These are phyloP conservation scores for Wickerhamiella nectarea DNA, from an alignment of 805 yeast genomes.

Conservation along the genomic window DNA sequence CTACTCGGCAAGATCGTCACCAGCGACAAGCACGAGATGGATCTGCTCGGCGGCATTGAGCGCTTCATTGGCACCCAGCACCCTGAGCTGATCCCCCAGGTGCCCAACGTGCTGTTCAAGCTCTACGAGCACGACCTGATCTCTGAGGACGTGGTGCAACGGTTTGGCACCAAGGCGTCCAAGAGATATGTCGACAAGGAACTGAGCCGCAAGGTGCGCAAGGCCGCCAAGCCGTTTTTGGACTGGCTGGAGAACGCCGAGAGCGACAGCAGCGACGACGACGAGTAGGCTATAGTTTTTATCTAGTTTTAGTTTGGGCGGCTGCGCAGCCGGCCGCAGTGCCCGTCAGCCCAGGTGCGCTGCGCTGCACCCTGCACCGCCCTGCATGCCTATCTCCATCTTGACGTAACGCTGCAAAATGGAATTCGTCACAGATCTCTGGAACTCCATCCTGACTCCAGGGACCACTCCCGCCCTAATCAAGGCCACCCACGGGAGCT, in stretches of 20 bases:
- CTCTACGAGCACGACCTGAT: conserved; percentile 73
- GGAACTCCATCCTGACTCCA: conserved; percentile 87
- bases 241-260: conserved; percentile 94
- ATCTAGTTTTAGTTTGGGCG: neutral
- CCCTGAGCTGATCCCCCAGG: conserved; percentile 50
- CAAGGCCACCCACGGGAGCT: conserved; percentile 80
- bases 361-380: too few species aligned
- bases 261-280: conserved; percentile 54
- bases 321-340: too few species aligned
- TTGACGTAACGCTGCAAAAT: conserved; percentile 7
- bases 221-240: conserved; percentile 90
- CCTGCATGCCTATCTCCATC: neutral
- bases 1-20: conserved; percentile 65
- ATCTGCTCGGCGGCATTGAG: conserved; percentile 91
- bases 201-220: conserved; percentile 81
- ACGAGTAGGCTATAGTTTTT: conserved; percentile 10
- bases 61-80: conserved; percentile 76
- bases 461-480: conserved; percentile 84
- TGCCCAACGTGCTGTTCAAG: conserved; percentile 72
- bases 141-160: conserved; percentile 64
- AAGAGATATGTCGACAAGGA: conserved; percentile 91
- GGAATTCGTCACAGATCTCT: conserved; percentile 43
- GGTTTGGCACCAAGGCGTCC: conserved; percentile 84
- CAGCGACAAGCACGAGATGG: conserved; percentile 51
- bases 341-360: too few species aligned